Evolutionary conservation across 345 rosid genomes (phyloP).

Genomic region (Cardiospermum halicacabum): DNA sequence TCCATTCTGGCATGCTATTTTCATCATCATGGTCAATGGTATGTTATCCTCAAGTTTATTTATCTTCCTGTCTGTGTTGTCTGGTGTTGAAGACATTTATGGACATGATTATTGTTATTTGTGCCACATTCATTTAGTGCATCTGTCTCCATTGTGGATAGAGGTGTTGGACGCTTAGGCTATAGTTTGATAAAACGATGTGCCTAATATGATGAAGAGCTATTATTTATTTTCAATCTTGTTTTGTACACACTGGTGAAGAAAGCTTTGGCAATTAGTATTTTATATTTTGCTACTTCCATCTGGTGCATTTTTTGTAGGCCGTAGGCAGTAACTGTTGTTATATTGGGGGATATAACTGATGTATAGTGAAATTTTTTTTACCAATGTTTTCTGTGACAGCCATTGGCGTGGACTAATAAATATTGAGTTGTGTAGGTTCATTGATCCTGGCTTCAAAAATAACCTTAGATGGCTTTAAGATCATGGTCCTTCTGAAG

Average conservation of each 20-base stretch:
- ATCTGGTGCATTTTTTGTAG: background rate
- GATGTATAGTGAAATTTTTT: background rate
- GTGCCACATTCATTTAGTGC: background rate
- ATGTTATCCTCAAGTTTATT: conserved; percentile 28
- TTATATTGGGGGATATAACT: background rate
- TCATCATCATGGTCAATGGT: conserved; percentile 94
- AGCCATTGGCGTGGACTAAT: background rate
- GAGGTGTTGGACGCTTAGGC: background rate
- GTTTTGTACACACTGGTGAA: background rate
- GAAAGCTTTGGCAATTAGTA: background rate
- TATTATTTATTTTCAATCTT: background rate
- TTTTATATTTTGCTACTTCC: background rate
- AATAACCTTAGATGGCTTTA: background rate
- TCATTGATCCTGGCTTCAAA: background rate
- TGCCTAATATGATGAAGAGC: background rate
- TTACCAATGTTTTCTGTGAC: background rate
- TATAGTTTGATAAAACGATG: background rate
- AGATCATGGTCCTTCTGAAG: too few relatives aligned
- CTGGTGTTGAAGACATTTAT: background rate
- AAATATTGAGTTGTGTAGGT: background rate
- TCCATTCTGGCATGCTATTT: conserved; percentile 98
- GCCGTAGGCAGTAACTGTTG: background rate
- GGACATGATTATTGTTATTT: background rate
- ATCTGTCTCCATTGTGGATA: background rate
- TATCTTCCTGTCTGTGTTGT: background rate